phyloP scores from a whole-genome alignment of 495 filamentous ascomycete species.

The Neurospora tetrasperma region DNA sequence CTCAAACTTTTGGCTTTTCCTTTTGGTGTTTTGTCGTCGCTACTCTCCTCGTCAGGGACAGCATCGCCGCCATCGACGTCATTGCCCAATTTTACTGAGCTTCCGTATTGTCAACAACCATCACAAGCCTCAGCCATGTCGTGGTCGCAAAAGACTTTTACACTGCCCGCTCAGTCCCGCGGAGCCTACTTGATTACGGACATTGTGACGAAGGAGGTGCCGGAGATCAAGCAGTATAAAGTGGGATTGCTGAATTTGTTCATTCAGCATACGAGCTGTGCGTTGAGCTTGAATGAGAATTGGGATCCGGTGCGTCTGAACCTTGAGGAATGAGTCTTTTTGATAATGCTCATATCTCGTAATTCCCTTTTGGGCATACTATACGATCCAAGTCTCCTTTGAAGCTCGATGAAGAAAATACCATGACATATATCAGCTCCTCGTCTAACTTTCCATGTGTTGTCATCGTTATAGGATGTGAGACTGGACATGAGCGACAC shows the following conservation, averaged over 20 bases:
- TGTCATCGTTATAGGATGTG: constrained; percentile 22
- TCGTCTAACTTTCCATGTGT: neutral
- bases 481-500: constrained; percentile 86
- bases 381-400: too few species aligned
- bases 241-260: constrained; percentile 82
- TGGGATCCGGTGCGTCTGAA: constrained; percentile 61
- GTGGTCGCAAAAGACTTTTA: constrained; percentile 74
- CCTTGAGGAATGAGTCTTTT: neutral
- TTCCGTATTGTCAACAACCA: constrained; percentile 7
- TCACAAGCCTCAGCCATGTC: constrained; percentile 38
- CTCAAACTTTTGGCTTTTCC: constrained; percentile 15
- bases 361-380: too few species aligned
- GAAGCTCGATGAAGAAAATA: too few species aligned
- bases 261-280: constrained; percentile 83
- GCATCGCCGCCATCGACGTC: neutral
- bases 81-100: neutral
- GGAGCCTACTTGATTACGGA: constrained; percentile 88
- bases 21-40: constrained; percentile 15
- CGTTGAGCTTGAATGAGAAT: constrained; percentile 86
- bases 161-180: constrained; percentile 59
- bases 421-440: too few species aligned
- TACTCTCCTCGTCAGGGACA: neutral
- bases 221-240: constrained; percentile 70
- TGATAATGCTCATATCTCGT: too few species aligned
- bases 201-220: constrained; percentile 53